Evolutionary conservation across 2,329 filamentous ascomycete genomes (phyloP).

Genomic region (Pyrenophora teres): DNA sequence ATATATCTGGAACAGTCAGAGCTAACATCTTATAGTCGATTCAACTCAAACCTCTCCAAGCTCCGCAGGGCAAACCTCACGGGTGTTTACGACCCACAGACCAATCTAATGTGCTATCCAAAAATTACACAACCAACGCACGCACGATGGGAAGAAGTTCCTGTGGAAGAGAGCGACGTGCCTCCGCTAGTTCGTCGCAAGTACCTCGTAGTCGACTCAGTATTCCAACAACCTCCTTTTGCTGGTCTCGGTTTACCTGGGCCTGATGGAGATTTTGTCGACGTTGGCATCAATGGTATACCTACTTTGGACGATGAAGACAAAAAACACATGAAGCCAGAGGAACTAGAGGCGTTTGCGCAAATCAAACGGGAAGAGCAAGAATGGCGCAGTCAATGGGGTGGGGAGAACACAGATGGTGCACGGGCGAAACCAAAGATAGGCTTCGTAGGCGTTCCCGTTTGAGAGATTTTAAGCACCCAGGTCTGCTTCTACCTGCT

Average conservation of each 20-base stretch:
- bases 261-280: constrained; percentile 57
- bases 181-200: constrained; percentile 64
- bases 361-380: constrained; percentile 67
- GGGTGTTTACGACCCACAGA: constrained; percentile 92
- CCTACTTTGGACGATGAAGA: constrained; percentile 68
- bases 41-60: constrained; percentile 75
- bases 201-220: constrained; percentile 66
- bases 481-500: background rate
- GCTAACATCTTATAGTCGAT: constrained; percentile 63
- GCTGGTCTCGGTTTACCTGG: constrained; percentile 65
- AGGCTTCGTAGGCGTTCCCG: constrained; percentile 56
- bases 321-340: constrained; percentile 66
- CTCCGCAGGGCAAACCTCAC: constrained; percentile 70
- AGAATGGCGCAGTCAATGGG: constrained; percentile 77
- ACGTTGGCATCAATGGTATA: constrained; percentile 61
- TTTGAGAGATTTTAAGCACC: constrained; percentile 35
- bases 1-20: constrained; percentile 1
- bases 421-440: constrained; percentile 53
- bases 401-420: constrained; percentile 65
- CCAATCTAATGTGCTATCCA: constrained; percentile 88
- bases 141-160: constrained; percentile 77
- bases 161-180: constrained; percentile 51
- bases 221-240: constrained; percentile 62
- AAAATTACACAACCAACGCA: constrained; percentile 87
- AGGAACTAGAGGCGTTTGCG: constrained; percentile 75